Evolutionary conservation across 208 protist species (phyloP), one percentile per base, ranked within the genome.

Genomic region (Trypanosoma rangeli): DNA sequence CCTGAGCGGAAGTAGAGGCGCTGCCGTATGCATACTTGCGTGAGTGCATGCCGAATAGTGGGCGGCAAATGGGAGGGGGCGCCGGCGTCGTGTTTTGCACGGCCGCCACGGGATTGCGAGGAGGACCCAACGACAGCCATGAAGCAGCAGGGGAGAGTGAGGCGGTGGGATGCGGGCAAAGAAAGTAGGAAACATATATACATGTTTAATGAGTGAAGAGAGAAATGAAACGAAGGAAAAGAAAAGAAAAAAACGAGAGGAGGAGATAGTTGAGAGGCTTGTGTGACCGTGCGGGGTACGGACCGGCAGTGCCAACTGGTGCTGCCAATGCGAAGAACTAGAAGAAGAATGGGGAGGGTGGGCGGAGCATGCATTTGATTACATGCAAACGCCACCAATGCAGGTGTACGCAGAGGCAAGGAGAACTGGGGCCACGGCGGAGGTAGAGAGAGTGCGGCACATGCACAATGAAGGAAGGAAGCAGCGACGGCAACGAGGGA

Each of bases 1-100:
- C 80, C 85, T 20, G 76, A 70, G 44, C 74, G 74, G 50, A 83
- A 80, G 66, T 85, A 82, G 20, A 50, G 65, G 12, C 29, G 20
- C 20, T 18, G 16, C 9, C 22, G 2, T 24, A 22, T 26, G 16
- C 16, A 28, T 53, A n/a, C n/a, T n/a, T n/a, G n/a, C n/a, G n/a
- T n/a, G n/a, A n/a, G n/a, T n/a, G 33, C 33, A 37, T 2, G 33
- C 33, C 4, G 33, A 37, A 7, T 26, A 33, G 31, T 1, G 48
- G n/a, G 55, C 52, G 52, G 13, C 9, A 52, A 67, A 74, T 24
- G 42, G 59, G 49, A 54, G 42, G 28, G 56, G 35, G 42, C 24
- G n/a, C 3, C 12, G 24, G 26, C 42, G 42, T 9, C 42, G 15
- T 18, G 5, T 16, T 9, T 18, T 16, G 13, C 42, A 46, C 42